A percentile compares a stretch with the other conserved stretches of the same genome.
Conservation (phyloP, 306 rosid species). For the Sechiopsis laciniata region DNA sequence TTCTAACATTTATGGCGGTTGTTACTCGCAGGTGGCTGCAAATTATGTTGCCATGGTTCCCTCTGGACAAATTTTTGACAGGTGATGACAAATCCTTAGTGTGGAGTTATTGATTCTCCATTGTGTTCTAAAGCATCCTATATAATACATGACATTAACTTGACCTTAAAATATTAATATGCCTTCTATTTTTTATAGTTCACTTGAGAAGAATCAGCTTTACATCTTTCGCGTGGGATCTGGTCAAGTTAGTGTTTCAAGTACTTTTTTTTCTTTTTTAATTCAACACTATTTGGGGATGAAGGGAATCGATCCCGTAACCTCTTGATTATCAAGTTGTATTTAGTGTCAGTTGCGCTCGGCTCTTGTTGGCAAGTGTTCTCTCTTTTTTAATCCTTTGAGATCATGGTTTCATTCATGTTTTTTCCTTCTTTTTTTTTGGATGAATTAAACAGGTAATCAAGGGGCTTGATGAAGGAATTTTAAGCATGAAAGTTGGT, state of each 20-base stretch:
- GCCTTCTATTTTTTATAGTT: conserved; percentile 41
- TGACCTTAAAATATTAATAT: background rate
- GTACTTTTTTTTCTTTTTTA: background rate
- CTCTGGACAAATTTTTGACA: conserved; percentile 92
- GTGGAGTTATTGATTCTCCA: background rate
- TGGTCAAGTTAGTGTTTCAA: conserved; percentile 55
- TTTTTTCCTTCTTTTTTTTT: conserved; percentile 10
- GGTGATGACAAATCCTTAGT: conserved; percentile 32
- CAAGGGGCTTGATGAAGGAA: conserved; percentile 95
- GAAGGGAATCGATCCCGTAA: no score
- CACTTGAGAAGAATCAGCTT: conserved; percentile 78
- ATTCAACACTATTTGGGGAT: no score
- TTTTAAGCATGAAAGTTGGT: conserved; percentile 76
- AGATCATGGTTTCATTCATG: background rate
- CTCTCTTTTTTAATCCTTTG: background rate
- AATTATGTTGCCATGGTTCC: conserved; percentile 97
- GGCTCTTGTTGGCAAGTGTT: no score
- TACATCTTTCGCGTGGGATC: conserved; percentile 87
- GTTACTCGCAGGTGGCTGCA: conserved; percentile 65
- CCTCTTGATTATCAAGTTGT: no score
- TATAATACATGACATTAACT: background rate
- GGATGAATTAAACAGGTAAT: conserved; percentile 61
- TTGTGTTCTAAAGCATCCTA: background rate
- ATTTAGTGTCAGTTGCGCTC: no score
- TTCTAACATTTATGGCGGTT: conserved; percentile 1